Conservation (phyloP, 768 basidiomycete species). For the Agaricus subrufescens region DNA sequence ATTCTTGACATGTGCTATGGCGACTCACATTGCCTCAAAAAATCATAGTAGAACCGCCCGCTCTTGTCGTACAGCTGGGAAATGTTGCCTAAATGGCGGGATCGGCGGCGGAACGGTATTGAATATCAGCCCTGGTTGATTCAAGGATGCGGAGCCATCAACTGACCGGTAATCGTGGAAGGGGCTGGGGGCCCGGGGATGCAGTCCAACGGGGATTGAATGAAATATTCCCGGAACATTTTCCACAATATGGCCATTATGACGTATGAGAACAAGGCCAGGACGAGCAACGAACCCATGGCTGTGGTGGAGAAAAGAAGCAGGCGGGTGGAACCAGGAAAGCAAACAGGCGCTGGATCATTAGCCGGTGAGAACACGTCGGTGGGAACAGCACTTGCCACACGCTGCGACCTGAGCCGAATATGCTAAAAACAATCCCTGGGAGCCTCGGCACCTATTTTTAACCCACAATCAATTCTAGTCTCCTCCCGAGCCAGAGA, state of each 20-base stretch:
- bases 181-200: constrained; percentile 11
- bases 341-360: not conserved
- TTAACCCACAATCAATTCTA: no score
- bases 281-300: not conserved
- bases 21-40: constrained; percentile 27
- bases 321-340: not conserved
- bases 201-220: constrained; percentile 2
- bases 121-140: not conserved
- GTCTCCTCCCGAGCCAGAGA: no score
- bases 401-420: not conserved
- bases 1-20: no score
- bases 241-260: not conserved
- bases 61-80: constrained; percentile 26
- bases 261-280: not conserved
- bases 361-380: not conserved
- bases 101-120: not conserved
- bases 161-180: constrained; percentile 31
- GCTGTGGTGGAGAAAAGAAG: not conserved
- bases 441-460: no score
- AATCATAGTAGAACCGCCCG: constrained; percentile 32
- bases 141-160: not conserved
- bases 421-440: not conserved
- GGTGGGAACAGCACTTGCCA: no score
- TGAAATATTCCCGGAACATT: not conserved
- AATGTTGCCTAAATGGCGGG: constrained; percentile 25